Evolutionary conservation across 345 rosid genomes (phyloP), one percentile per base, ranked within the genome.

Genomic region (Abelmoschus esculentus): DNA sequence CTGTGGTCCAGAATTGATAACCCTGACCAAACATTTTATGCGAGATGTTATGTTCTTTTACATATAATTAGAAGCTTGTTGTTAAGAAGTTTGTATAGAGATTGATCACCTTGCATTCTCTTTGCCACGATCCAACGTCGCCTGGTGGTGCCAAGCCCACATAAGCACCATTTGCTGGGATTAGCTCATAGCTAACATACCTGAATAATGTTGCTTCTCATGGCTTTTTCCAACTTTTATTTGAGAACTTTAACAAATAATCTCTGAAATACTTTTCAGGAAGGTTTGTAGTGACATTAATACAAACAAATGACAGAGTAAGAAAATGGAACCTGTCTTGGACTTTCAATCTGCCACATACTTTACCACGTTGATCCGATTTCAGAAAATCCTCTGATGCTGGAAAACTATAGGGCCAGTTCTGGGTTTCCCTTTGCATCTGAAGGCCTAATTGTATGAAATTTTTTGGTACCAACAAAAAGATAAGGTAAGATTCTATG

Each of bases 401-500:
- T 13, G 83, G 91, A 81, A 91, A 93, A 54, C 74, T 80, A 70
- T 93, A 93, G 8, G 98, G 98, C 98, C 98, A 93, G 71, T 75
- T 86, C 55, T 86, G 77, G 61, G 79, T 86, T 78, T 89, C 89
- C 42, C 38, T 79, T 19, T 14, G 74, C 82, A 83, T 82, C 96
- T 93, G 81, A 57, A 77, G 64, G 34, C n/a, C 31, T 14, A 47
- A 17, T 7, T 61, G 40, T 52, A 18, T 22, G 55, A 34, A 15
- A 26, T 40, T 18, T n/a, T 12, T 19, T 53, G 2, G 42, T 29
- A 57, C 17, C 40, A 15, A 19, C 54, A 13, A 18, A 57, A 28
- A 46, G 46, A 15, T 0, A 32, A 9, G 18, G 66, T 61, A n/a
- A 36, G 49, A 42, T 63, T 63, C 18, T 18, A 29, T n/a, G 7